These are phyloP conservation scores for Marasmius sp. DNA, from an alignment of 1,284 basidiomycete species.

Conservation along the genomic window DNA sequence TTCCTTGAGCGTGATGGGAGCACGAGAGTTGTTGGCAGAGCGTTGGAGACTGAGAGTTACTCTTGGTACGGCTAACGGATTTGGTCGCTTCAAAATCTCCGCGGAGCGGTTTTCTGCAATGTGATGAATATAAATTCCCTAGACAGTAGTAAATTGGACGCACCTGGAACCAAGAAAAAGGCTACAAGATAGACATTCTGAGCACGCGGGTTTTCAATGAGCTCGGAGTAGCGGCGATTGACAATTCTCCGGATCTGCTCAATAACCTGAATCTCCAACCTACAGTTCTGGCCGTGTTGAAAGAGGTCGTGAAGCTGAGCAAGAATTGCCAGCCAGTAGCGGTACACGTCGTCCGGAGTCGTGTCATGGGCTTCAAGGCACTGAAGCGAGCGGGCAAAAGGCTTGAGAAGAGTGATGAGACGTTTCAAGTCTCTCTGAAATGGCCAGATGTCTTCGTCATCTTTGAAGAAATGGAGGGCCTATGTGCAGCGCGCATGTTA, in stretches of 20 bases:
- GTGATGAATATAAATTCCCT: no score
- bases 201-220: constrained; percentile 19
- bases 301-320: constrained; percentile 19
- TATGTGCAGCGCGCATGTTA: no score
- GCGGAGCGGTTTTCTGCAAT: constrained; percentile 18
- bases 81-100: constrained; percentile 13
- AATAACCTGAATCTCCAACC: constrained; percentile 16
- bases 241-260: constrained; percentile 23
- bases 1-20: not conserved
- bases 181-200: constrained; percentile 20
- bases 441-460: not conserved
- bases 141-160: no score
- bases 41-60: not conserved
- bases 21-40: not conserved
- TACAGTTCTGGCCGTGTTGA: constrained; percentile 9
- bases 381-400: constrained; percentile 22
- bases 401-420: constrained; percentile 10
- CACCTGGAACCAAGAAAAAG: constrained; percentile 26
- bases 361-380: constrained; percentile 29
- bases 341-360: constrained; percentile 25
- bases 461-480: no score
- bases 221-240: constrained; percentile 19
- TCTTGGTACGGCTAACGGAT: constrained; percentile 12
- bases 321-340: constrained; percentile 26
- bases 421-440: not conserved